Conservation (phyloP, 75 land plant species). For the Sequoia sempervirens region DNA sequence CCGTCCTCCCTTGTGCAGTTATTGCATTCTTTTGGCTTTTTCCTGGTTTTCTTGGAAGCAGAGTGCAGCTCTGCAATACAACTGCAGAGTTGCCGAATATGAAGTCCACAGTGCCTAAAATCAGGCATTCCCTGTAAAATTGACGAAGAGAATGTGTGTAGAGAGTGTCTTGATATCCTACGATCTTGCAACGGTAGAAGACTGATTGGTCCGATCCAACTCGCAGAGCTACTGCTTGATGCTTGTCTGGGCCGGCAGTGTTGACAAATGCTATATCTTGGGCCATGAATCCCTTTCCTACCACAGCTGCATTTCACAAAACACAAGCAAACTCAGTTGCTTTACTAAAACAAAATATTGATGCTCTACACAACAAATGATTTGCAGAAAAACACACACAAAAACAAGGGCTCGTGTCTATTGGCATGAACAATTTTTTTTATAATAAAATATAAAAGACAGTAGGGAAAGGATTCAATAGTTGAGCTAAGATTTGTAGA, state of each 20-base stretch:
- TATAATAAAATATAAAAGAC: too few relatives aligned
- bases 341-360: background rate
- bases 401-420: too few relatives aligned
- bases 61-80: constrained; percentile 12
- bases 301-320: background rate
- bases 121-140: too few relatives aligned
- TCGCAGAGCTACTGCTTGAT: constrained; percentile 23
- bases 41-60: background rate
- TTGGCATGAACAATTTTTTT: too few relatives aligned
- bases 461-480: too few relatives aligned
- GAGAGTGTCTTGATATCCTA: constrained; percentile 17
- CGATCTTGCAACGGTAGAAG: constrained; percentile 13
- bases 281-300: constrained; percentile 10
- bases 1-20: constrained; percentile 11
- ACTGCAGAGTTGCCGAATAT: constrained; percentile 18
- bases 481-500: too few relatives aligned
- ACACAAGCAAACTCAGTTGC: background rate
- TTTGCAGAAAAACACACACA: too few relatives aligned
- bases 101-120: background rate
- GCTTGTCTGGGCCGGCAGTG: constrained; percentile 11
- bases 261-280: constrained; percentile 11
- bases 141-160: background rate
- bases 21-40: background rate
- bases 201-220: constrained; percentile 15
- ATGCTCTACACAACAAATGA: too few relatives aligned